phyloP scores from a whole-genome alignment of 2,329 filamentous ascomycete species.

The Sporothrix pseudoabietina region DNA sequence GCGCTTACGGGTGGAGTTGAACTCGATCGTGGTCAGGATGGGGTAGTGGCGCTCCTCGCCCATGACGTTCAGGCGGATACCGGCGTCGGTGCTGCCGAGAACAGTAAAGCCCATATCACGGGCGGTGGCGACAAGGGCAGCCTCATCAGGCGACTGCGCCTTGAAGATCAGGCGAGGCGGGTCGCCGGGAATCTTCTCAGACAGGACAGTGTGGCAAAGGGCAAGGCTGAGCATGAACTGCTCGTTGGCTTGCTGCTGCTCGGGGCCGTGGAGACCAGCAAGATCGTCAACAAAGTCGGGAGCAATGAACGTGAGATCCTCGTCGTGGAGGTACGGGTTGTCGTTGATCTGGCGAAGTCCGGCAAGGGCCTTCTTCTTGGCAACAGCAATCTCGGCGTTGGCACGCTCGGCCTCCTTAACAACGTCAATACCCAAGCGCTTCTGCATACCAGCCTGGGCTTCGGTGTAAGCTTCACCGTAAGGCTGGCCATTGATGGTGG shows the following conservation, averaged over 20 bases:
- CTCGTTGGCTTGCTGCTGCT: slow-evolving; percentile 76
- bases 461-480: slow-evolving; percentile 99
- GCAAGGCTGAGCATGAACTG: slow-evolving; percentile 94
- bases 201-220: slow-evolving; percentile 95
- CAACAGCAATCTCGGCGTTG: slow-evolving; percentile 74
- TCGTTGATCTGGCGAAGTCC: slow-evolving; percentile 76
- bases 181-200: slow-evolving; percentile 86
- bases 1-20: slow-evolving; percentile 93
- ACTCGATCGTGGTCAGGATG: slow-evolving; percentile 92
- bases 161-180: slow-evolving; percentile 91
- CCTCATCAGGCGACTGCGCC: slow-evolving; percentile 95
- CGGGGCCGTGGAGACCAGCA: slow-evolving; percentile 71
- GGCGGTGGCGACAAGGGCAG: slow-evolving; percentile 89
- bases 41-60: slow-evolving; percentile 83
- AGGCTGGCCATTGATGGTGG: slow-evolving; percentile 89
- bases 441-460: slow-evolving; percentile 94
- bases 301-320: slow-evolving; percentile 88
- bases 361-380: slow-evolving; percentile 71
- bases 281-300: slow-evolving; percentile 87
- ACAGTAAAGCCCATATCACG: slow-evolving; percentile 95
- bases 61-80: slow-evolving; percentile 82
- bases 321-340: slow-evolving; percentile 88
- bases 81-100: slow-evolving; percentile 75
- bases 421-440: slow-evolving; percentile 82
- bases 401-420: slow-evolving; percentile 76